These are phyloP conservation scores for Atractiella rhizophila DNA, from an alignment of 768 basidiomycete genomes.

Conservation along the genomic window DNA sequence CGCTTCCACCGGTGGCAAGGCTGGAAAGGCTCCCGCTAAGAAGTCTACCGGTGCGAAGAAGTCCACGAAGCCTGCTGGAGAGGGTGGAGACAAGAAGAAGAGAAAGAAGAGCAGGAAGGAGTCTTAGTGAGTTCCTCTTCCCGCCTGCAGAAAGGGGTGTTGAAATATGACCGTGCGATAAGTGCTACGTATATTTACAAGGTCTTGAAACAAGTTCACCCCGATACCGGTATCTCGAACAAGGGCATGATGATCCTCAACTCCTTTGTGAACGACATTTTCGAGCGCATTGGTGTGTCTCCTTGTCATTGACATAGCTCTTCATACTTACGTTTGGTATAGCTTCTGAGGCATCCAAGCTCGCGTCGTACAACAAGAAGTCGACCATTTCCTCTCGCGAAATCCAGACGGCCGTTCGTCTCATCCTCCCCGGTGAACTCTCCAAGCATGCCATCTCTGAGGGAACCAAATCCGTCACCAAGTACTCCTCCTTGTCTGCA, in stretches of 20 bases:
- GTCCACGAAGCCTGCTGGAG: slow-evolving; percentile 21
- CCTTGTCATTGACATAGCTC: slow-evolving; percentile 57
- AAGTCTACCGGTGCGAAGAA: slow-evolving; percentile 23
- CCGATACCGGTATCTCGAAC: slow-evolving; percentile 95
- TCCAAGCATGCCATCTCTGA: slow-evolving; percentile 86
- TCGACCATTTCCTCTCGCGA: slow-evolving; percentile 96
- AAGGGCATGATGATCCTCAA: slow-evolving; percentile 82
- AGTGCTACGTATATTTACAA: slow-evolving; percentile 65
- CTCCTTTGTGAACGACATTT: slow-evolving; percentile 82
- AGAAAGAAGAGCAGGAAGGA: slow-evolving; percentile 53
- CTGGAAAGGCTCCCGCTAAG: slow-evolving; percentile 8
- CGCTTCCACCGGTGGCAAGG: slow-evolving; percentile 19
- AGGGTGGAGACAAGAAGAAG: slow-evolving; percentile 31
- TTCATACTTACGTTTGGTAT: slow-evolving; percentile 19
- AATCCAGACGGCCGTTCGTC: slow-evolving; percentile 87
- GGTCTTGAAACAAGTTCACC: slow-evolving; percentile 91
- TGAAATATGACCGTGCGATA: slow-evolving; percentile 4
- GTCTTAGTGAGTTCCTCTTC: slow-evolving; percentile 31
- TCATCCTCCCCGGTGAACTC: slow-evolving; percentile 87
- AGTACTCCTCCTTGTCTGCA: slow-evolving; percentile 22
- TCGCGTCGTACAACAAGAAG: slow-evolving; percentile 90
- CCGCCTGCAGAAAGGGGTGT: slow-evolving; percentile 12
- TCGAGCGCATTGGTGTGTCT: slow-evolving; percentile 76
- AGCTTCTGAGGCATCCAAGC: slow-evolving; percentile 33
- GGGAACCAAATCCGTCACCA: slow-evolving; percentile 80